Evolutionary conservation across 2,329 filamentous ascomycete genomes (phyloP).

Genomic region (Metarhizium anisopliae): DNA sequence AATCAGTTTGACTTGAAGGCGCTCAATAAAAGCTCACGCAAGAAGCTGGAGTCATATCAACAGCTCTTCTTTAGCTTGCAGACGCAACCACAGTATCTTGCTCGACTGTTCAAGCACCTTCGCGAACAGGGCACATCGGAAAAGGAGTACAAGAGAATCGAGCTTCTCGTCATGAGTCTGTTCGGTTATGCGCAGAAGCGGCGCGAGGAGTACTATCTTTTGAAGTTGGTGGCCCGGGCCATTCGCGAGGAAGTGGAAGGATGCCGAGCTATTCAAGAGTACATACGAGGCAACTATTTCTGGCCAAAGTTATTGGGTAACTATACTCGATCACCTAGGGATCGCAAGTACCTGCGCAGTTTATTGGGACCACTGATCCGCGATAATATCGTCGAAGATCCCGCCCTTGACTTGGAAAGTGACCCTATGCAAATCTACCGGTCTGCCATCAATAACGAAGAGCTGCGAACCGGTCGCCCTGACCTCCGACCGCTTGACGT

Average conservation of each 20-base stretch:
- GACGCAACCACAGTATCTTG: constrained; percentile 91
- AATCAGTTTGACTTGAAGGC: constrained; percentile 96
- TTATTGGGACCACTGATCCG: constrained; percentile 77
- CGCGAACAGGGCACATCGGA: constrained; percentile 79
- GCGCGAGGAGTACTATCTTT: constrained; percentile 89
- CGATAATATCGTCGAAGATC: constrained; percentile 88
- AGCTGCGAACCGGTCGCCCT: constrained; percentile 79
- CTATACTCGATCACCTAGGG: constrained; percentile 83
- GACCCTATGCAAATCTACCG: constrained; percentile 97
- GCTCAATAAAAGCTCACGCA: constrained; percentile 89
- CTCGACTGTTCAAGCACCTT: constrained; percentile 74
- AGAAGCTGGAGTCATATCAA: constrained; percentile 94
- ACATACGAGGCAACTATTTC: constrained; percentile 82
- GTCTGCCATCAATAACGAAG: constrained; percentile 93
- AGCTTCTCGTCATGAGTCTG: constrained; percentile 89
- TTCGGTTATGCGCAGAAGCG: constrained; percentile 97
- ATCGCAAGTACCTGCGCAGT: constrained; percentile 86
- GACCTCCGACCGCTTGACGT: constrained; percentile 78
- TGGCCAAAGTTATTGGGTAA: constrained; percentile 80
- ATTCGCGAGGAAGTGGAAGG: constrained; percentile 78
- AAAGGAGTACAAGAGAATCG: constrained; percentile 86
- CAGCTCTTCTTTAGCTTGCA: constrained; percentile 96
- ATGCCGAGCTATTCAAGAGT: constrained; percentile 69
- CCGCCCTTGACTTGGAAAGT: constrained; percentile 84
- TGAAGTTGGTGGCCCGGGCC: constrained; percentile 78